These are phyloP conservation scores for Ampelocalamus luodianensis DNA, from an alignment of 176 grass and related monocot genomes.

Conservation along the genomic window DNA sequence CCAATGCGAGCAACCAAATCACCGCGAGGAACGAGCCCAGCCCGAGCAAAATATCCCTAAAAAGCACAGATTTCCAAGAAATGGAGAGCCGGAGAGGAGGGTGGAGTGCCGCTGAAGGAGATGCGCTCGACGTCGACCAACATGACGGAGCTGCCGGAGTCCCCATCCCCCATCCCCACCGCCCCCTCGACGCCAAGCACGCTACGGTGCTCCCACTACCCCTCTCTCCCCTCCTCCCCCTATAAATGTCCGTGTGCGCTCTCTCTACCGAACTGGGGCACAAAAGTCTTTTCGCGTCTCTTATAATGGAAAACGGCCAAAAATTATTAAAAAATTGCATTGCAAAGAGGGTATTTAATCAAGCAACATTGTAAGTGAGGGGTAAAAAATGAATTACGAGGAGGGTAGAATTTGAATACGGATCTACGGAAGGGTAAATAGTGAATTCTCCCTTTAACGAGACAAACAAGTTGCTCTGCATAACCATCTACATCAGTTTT, in stretches of 20 bases:
- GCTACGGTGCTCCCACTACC: neutral
- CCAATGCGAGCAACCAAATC: constrained; percentile 26
- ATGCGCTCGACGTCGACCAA: constrained; percentile 87
- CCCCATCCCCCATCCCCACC: constrained; percentile 73
- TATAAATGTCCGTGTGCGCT: constrained; percentile 1
- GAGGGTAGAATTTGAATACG: too few relatives aligned
- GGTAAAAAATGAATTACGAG: too few relatives aligned
- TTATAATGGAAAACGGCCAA: too few relatives aligned
- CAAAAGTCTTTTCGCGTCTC: too few relatives aligned
- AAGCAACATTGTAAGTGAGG: too few relatives aligned
- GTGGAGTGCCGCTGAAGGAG: constrained; percentile 75
- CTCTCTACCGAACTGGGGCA: neutral
- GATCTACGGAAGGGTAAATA: too few relatives aligned
- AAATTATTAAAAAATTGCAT: too few relatives aligned
- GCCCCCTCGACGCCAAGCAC: constrained; percentile 21
- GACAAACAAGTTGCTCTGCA: neutral
- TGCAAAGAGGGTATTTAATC: too few relatives aligned
- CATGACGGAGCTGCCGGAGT: constrained; percentile 79
- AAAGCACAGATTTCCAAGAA: constrained; percentile 11
- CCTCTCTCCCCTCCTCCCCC: neutral
- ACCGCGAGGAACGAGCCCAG: neutral
- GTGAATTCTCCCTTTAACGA: too few relatives aligned
- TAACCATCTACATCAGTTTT: neutral
- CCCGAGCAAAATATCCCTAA: neutral
- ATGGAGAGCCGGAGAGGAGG: neutral